A percentile compares a stretch with the other conserved stretches of the same genome.
Evolutionary conservation across 768 basidiomycete genomes (phyloP).

Genomic region (Leccinum variicolor): DNA sequence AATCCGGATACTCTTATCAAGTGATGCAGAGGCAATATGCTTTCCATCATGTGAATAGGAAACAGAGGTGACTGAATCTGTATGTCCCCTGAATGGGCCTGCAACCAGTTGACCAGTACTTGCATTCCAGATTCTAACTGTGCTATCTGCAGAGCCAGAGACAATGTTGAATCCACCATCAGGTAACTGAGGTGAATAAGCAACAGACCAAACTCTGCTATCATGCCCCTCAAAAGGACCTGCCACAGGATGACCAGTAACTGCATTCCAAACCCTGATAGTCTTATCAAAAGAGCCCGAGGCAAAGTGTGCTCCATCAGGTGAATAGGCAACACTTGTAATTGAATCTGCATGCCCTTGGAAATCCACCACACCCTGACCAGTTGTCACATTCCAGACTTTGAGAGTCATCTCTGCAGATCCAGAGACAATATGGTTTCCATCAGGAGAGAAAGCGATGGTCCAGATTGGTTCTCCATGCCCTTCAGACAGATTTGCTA

Average conservation of each 20-base stretch:
- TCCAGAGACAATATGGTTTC: not conserved
- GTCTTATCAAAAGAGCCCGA: not conserved
- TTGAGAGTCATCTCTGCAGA: not conserved
- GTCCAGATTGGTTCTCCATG: not conserved
- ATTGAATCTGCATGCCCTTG: not conserved
- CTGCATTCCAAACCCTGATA: not conserved
- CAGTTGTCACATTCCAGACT: not conserved
- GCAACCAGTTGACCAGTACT: not conserved
- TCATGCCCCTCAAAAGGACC: not conserved
- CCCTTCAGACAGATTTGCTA: not conserved
- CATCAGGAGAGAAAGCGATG: not conserved
- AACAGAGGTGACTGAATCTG: not conserved
- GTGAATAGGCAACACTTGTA: not conserved
- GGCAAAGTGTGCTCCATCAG: not conserved
- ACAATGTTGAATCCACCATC: not conserved
- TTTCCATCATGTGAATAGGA: not conserved
- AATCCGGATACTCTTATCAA: not conserved
- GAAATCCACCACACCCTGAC: not conserved
- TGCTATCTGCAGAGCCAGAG: not conserved
- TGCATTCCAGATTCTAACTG: not conserved
- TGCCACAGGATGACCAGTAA: not conserved
- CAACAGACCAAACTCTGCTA: not conserved
- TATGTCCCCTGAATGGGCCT: not conserved
- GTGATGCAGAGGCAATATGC: not conserved
- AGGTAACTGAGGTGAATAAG: no score